A percentile compares a stretch with the other conserved stretches of the same genome.
These are phyloP conservation scores for Alternaria sp. DNA, from an alignment of 2,329 filamentous ascomycete species.

Conservation along the genomic window DNA sequence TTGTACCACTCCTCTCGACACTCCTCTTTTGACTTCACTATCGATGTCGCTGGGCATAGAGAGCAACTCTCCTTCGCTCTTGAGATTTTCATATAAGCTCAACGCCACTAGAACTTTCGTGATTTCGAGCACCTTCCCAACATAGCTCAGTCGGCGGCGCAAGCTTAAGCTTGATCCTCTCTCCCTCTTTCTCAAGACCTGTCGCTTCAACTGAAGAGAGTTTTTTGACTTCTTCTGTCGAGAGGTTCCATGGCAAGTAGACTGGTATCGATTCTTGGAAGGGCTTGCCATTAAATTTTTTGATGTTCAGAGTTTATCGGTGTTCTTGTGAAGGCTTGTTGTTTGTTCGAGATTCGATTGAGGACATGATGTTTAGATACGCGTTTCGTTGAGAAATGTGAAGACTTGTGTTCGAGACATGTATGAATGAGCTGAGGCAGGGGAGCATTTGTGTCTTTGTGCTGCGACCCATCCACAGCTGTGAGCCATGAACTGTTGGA, in stretches of 20 bases:
- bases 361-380: not conserved
- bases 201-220: constrained; percentile 58
- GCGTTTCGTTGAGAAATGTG: not conserved
- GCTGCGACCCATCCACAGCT: not conserved
- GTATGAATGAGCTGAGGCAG: not conserved
- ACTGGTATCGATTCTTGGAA: constrained; percentile 48
- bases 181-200: constrained; percentile 61
- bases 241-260: constrained; percentile 53
- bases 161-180: constrained; percentile 66
- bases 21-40: constrained; percentile 9
- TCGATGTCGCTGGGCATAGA: constrained; percentile 25
- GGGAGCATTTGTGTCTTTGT: not conserved
- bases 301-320: not conserved
- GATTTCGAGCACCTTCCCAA: constrained; percentile 62
- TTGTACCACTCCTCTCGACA: not conserved
- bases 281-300: constrained; percentile 12
- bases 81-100: constrained; percentile 62
- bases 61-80: constrained; percentile 53
- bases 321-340: not conserved
- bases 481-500: not conserved
- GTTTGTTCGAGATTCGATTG: not conserved
- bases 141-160: constrained; percentile 60
- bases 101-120: constrained; percentile 62
- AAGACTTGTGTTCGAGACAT: not conserved
- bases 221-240: constrained; percentile 36